Base-by-base conservation (phyloP, 768 basidiomycete genomes). In the Trametes coccinea region DNA sequence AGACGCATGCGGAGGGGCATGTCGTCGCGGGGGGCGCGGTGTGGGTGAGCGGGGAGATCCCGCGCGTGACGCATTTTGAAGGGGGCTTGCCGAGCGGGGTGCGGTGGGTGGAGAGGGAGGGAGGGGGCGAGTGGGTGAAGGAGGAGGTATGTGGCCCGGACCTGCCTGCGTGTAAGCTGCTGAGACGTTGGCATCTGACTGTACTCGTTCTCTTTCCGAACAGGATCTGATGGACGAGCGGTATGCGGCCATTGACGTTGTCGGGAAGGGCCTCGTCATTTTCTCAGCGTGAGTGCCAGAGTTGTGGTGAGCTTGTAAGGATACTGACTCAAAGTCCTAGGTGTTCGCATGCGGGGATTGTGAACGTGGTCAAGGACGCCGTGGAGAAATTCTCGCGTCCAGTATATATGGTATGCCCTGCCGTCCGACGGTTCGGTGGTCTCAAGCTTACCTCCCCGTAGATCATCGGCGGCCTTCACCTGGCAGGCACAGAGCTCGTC, bases 171-270 rank as follows among this genome's bases (percentile, higher is more conserved):
- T 46, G 22, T 22, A 22, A 22, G 22, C 22, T 22, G 22, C 29
- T 37, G 14, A 1, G 13, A n/a, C n/a, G 29, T 31, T 27, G 17
- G 17, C 29, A 11, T 37, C 5, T n/a, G 13, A 33, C 16, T 7
- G 6, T 14, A 34, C 40, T 56, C 17, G 31, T 13, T 7, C 2
- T 56, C 16, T 44, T 22, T 27, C 5, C 10, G 13, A 2, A 4
- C 59, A 93, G 89, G 79, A 87, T 51, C 84, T 94, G 64, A 85
- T 88, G 85, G 92, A 93, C 66, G 93, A 94, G 70, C 79, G 93
- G 27, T 94, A 93, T 69, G 85, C 82, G 50, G 86, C 77, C 0
- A 75, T 93, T 29, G 90, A 93, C 71, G 87, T 94, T 0, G 78
- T 79, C n/a, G 91, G 89, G 7, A 93, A 91, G 69, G 92, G 92